Conservation (phyloP, 2,329 filamentous ascomycete species). For the Hymenoscyphus fructigenus region DNA sequence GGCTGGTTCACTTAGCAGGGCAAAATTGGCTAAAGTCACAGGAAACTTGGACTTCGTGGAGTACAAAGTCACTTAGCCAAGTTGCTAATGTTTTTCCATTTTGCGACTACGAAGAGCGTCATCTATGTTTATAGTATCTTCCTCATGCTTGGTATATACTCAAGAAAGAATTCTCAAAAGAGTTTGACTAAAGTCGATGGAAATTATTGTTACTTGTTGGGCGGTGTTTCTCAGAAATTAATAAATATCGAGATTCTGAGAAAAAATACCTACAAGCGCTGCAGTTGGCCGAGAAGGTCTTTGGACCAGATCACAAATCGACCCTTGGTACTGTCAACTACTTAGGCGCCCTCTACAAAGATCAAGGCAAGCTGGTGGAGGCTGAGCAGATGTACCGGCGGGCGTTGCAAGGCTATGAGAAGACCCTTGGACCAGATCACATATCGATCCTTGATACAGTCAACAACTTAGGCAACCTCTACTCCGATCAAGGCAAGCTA, state of each 20-base stretch:
- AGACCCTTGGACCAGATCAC: conserved; percentile 10
- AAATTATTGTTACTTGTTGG: not conserved
- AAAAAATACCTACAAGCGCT: not conserved
- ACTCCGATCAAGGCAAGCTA: conserved; percentile 4
- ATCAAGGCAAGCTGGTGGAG: conserved; percentile 5
- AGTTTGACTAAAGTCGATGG: not conserved
- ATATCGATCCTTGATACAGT: conserved; percentile 6
- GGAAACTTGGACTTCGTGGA: conserved; percentile 1
- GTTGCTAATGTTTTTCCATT: not conserved
- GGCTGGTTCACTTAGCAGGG: conserved; percentile 12
- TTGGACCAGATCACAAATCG: not conserved
- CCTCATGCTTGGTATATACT: not conserved
- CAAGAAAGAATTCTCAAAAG: not conserved
- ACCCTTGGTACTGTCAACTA: conserved; percentile 1
- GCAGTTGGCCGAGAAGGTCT: not conserved
- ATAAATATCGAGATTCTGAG: not conserved
- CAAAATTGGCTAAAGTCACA: conserved; percentile 8
- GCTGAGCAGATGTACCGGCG: conserved; percentile 6
- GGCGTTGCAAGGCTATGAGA: conserved; percentile 2
- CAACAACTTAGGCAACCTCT: conserved; percentile 7
- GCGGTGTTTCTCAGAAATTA: not conserved
- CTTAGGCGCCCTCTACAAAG: not conserved
- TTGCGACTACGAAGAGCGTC: not conserved
- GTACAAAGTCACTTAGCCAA: not conserved
- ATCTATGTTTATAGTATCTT: not conserved